A percentile compares a stretch with the other conserved stretches of the same genome.
Conservation (phyloP, 73 alveolate genomes). For the Stentor coeruleus region DNA sequence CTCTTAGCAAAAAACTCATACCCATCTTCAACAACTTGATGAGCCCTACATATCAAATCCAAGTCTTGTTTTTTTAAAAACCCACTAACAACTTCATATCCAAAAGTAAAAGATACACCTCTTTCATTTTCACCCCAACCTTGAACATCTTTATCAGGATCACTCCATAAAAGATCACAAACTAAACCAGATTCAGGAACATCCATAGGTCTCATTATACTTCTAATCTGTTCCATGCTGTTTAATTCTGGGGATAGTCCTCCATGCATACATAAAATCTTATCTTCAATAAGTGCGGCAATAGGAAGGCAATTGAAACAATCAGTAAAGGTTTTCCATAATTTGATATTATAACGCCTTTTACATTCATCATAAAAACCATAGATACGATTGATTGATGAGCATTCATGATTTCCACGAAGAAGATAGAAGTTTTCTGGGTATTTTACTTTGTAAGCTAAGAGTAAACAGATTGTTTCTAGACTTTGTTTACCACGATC, state of each 20-base stretch:
- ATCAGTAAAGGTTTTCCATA: slow-evolving; percentile 93
- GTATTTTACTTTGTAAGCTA: slow-evolving; percentile 76
- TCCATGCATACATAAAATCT: slow-evolving; percentile 93
- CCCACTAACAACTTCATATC: slow-evolving; percentile 73
- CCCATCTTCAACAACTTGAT: slow-evolving; percentile 96
- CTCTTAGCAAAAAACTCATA: slow-evolving; percentile 95
- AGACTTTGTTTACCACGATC: slow-evolving; percentile 36
- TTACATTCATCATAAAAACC: slow-evolving; percentile 98
- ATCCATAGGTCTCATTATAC: too few species aligned
- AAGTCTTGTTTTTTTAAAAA: slow-evolving; percentile 86
- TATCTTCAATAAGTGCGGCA: slow-evolving; percentile 92
- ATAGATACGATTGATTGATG: slow-evolving; percentile 92
- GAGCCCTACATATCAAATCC: slow-evolving; percentile 94
- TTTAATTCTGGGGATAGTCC: slow-evolving; percentile 91
- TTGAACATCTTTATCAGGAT: slow-evolving; percentile 87
- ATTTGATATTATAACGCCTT: slow-evolving; percentile 85
- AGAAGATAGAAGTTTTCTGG: slow-evolving; percentile 83
- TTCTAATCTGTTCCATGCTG: slow-evolving; percentile 75
- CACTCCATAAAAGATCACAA: slow-evolving; percentile 95
- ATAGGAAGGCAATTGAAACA: slow-evolving; percentile 95
- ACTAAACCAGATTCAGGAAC: too few species aligned
- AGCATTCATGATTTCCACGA: slow-evolving; percentile 92
- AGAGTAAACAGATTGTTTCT: too few species aligned
- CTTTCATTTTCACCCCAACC: slow-evolving; percentile 96
- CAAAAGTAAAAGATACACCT: slow-evolving; percentile 87